These are phyloP conservation scores for Diaporthe caulivora DNA, from an alignment of 2,329 filamentous ascomycete genomes.

Conservation along the genomic window DNA sequence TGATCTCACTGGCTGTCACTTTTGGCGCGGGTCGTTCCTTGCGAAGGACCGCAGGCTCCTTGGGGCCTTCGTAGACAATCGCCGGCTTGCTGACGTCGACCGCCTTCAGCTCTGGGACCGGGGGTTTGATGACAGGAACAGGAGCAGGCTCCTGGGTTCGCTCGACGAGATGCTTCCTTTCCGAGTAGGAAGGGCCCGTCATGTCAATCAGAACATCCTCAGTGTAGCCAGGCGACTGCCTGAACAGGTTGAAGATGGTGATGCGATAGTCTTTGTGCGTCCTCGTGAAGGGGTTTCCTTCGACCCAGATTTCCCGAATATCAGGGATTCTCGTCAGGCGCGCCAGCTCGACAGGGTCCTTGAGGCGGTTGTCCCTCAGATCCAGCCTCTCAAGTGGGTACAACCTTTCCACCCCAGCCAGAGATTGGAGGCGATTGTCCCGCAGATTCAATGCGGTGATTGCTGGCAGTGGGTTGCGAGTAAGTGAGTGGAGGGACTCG, in stretches of 20 bases:
- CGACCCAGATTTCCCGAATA: slow-evolving; percentile 91
- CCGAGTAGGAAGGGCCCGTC: slow-evolving; percentile 83
- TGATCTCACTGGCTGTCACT: slow-evolving; percentile 68
- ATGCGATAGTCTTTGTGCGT: slow-evolving; percentile 88
- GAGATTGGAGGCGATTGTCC: slow-evolving; percentile 85
- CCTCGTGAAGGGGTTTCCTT: slow-evolving; percentile 91
- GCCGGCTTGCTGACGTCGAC: slow-evolving; percentile 77
- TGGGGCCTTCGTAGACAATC: slow-evolving; percentile 65
- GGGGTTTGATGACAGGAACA: slow-evolving; percentile 82
- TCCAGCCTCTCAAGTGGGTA: slow-evolving; percentile 91
- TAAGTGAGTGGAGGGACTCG: slow-evolving; percentile 88
- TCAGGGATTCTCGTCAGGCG: slow-evolving; percentile 91
- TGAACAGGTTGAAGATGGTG: slow-evolving; percentile 96
- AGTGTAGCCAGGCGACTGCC: slow-evolving; percentile 87
- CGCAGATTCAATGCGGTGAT: slow-evolving; percentile 94
- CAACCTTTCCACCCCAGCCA: slow-evolving; percentile 90
- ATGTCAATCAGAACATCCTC: slow-evolving; percentile 93
- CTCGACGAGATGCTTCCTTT: slow-evolving; percentile 87
- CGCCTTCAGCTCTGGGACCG: slow-evolving; percentile 70
- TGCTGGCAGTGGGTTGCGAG: slow-evolving; percentile 87
- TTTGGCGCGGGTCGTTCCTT: slow-evolving; percentile 69
- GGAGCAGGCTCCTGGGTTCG: slow-evolving; percentile 80
- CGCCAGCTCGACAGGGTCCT: slow-evolving; percentile 92
- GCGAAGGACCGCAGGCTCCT: slow-evolving; percentile 65
- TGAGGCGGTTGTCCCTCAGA: slow-evolving; percentile 88